A percentile compares a stretch with the other conserved stretches of the same genome.
phyloP scores from a whole-genome alignment of 192 early-diverging fungal species.

The Backusella mclennaniae region DNA sequence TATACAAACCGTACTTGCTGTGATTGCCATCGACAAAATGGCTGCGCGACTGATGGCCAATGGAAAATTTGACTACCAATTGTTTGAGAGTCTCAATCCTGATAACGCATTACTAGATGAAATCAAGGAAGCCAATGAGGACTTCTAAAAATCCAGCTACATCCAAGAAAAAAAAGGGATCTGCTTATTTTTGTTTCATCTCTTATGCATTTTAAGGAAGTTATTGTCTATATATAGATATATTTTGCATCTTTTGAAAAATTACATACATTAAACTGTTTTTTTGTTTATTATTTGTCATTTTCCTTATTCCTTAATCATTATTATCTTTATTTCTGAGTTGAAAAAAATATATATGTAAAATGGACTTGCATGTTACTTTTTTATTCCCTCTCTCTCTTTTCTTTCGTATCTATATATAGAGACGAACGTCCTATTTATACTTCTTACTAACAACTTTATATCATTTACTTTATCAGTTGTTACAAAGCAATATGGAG shows the following conservation, averaged over 20 bases:
- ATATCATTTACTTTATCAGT: neutral
- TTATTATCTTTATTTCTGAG: too few species aligned
- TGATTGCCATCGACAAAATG: constrained; percentile 88
- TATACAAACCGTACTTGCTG: constrained; percentile 81
- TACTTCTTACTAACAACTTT: too few species aligned
- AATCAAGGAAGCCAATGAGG: constrained; percentile 41
- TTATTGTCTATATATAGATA: neutral
- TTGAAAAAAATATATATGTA: too few species aligned
- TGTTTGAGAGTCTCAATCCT: constrained; percentile 61
- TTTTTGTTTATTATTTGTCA: neutral
- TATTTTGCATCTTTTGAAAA: neutral
- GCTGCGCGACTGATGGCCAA: constrained; percentile 49
- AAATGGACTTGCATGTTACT: neutral
- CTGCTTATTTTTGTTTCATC: too few species aligned
- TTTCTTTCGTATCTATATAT: neutral
- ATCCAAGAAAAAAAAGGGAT: neutral
- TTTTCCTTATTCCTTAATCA: neutral
- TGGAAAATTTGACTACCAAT: constrained; percentile 53
- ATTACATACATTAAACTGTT: neutral
- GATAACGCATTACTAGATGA: constrained; percentile 60
- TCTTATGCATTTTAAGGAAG: neutral
- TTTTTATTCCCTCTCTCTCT: neutral
- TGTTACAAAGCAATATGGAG: neutral
- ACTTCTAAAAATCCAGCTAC: constrained; percentile 15
- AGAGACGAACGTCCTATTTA: neutral